These are phyloP conservation scores for Osmozyma mogii DNA, from an alignment of 805 yeast species.

Conservation along the genomic window DNA sequence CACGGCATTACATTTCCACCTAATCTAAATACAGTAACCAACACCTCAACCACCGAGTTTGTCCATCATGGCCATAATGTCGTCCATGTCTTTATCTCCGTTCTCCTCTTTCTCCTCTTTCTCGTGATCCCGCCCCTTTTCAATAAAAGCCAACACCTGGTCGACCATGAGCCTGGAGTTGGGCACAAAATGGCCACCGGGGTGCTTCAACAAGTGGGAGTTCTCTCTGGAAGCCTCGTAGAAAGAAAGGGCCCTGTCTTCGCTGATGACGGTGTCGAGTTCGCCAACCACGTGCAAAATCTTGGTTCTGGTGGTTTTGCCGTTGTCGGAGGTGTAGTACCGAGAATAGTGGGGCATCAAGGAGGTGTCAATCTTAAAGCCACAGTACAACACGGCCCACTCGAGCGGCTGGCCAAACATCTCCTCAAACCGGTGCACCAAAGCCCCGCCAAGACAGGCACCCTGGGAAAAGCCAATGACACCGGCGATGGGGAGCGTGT, in stretches of 20 bases:
- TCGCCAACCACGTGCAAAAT: conserved; percentile 78
- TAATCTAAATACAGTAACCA: conserved; percentile 1
- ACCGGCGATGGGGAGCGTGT: conserved; percentile 65
- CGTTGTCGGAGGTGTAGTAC: conserved; percentile 15
- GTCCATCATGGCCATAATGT: conserved; percentile 34
- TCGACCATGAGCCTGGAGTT: conserved; percentile 52
- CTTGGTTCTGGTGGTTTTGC: conserved; percentile 7
- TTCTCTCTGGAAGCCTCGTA: conserved; percentile 33
- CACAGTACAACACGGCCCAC: conserved; percentile 73
- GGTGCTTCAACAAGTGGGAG: conserved; percentile 66
- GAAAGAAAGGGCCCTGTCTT: conserved; percentile 57
- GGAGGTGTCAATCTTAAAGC: conserved; percentile 34
- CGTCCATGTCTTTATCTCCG: conserved; percentile 21
- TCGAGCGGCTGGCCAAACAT: conserved; percentile 46
- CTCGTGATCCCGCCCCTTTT: conserved; percentile 8
- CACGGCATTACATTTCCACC: not conserved
- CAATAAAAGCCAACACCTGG: conserved; percentile 35
- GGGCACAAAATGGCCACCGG: conserved; percentile 97
- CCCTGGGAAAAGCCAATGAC: conserved; percentile 92
- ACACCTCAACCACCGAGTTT: conserved; percentile 14
- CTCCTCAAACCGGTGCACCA: conserved; percentile 51
- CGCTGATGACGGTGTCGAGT: conserved; percentile 77
- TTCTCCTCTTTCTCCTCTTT: conserved; percentile 9
- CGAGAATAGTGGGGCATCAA: conserved; percentile 19
- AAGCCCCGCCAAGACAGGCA: conserved; percentile 73